A percentile compares a stretch with the other conserved stretches of the same genome.
Conservation (phyloP, 2,329 filamentous ascomycete species). For the Boeremia exigua region DNA sequence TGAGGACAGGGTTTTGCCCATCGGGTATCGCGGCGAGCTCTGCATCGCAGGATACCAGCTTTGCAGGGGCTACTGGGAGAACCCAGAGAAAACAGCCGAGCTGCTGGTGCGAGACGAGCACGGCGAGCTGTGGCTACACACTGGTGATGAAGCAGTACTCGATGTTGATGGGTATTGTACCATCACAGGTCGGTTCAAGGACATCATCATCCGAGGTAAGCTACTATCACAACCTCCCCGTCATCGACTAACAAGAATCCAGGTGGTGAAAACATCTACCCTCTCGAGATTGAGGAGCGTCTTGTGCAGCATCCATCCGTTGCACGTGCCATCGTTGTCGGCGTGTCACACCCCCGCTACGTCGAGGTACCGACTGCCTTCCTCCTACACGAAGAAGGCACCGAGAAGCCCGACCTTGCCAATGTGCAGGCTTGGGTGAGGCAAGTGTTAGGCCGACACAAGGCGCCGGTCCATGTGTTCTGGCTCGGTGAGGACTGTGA, state of each 20-base stretch:
- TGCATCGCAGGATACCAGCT: slow-evolving; percentile 81
- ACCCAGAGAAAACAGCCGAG: slow-evolving; percentile 76
- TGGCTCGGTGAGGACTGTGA: slow-evolving; percentile 67
- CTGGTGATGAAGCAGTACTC: slow-evolving; percentile 49
- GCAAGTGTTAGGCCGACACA: slow-evolving; percentile 49
- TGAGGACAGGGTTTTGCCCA: slow-evolving; percentile 68
- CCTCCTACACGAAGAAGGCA: slow-evolving; percentile 46
- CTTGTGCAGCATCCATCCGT: slow-evolving; percentile 69
- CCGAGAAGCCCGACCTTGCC: slow-evolving; percentile 37
- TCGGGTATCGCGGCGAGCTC: slow-evolving; percentile 74
- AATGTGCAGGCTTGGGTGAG: slow-evolving; percentile 48
- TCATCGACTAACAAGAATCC: slow-evolving; percentile 3
- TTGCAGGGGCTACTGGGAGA: slow-evolving; percentile 69
- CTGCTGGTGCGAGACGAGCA: slow-evolving; percentile 71
- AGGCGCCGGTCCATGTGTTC: slow-evolving; percentile 74
- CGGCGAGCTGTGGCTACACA: slow-evolving; percentile 53
- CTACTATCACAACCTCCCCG: neutral
- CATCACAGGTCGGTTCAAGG: slow-evolving; percentile 79
- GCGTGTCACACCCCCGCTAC: slow-evolving; percentile 72
- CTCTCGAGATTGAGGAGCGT: slow-evolving; percentile 76
- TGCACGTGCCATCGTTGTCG: slow-evolving; percentile 70
- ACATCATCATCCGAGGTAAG: slow-evolving; percentile 75
- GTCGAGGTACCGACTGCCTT: slow-evolving; percentile 77
- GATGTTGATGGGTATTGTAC: slow-evolving; percentile 64
- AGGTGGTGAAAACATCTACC: slow-evolving; percentile 59